Base-by-base conservation (phyloP, 164 flowering plant genomes). In the Aristolochia contorta region DNA sequence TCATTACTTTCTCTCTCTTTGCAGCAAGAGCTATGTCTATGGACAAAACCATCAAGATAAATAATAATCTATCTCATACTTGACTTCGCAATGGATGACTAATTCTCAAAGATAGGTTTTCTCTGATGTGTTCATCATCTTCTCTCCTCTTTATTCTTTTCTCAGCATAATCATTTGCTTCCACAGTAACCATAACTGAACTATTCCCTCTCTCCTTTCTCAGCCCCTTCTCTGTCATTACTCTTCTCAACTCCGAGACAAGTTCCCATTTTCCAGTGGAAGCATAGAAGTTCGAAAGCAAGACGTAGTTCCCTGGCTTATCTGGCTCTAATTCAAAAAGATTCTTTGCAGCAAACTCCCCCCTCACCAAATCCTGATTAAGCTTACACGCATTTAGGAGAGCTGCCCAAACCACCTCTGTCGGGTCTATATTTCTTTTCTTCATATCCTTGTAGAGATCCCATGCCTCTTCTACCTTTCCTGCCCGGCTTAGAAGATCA, bases 231-330 rank as follows among this genome's bases (percentile, higher is more conserved):
- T 67, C 67, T 50, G 20, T 63, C 80, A 80, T 75, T 14, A 59
- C 6, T 52, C 52, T 67, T 69, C 89, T 79, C 59, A 82, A 60
- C 16, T 68, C 56, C 57, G 73, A 69, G 16, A 68, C 84, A 54
- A 30, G 50, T 18, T 79, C 85, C 84, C 84, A 80, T 65, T 61
- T 80, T 27, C 82, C 84, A 56, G 69, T 56, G n/a, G 77, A 71
- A 46, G 86, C 86, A 74, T 78, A 81, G 21, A 81, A 74, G 65
- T 85, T 78, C 12, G 87, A 79, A 41, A 81, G 54, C 53, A 73
- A 61, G 12, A 85, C 73, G 52, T 68, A 74, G 56, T 65, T 62
- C 48, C 65, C 78, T 16, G 91, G 74, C 6, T 78, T 78, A 47
- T 71, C 66, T 3, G 82, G 78, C 47, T 78, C 80, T n/a, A 77